Conservation (phyloP, 148 eudicot genomes). For the Selenicereus undatus region DNA sequence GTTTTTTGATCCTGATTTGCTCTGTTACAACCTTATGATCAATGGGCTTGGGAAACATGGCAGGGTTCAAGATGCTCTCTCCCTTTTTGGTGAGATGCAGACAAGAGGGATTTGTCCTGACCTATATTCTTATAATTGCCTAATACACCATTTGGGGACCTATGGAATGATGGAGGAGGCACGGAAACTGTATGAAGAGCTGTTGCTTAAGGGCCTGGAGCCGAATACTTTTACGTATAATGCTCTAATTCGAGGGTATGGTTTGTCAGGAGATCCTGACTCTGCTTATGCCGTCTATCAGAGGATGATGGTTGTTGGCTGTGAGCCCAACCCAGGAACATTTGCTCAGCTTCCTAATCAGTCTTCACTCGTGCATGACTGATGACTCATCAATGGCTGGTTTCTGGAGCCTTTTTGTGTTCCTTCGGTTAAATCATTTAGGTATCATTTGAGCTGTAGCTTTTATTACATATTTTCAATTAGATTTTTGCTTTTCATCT, state of each 20-base stretch:
- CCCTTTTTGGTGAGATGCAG: constrained; percentile 64
- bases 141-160: constrained; percentile 76
- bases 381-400: neutral
- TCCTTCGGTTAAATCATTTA: constrained; percentile 1
- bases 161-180: constrained; percentile 78
- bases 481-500: neutral
- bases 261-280: constrained; percentile 66
- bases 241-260: constrained; percentile 86
- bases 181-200: constrained; percentile 59
- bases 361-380: constrained; percentile 2
- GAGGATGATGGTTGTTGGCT: constrained; percentile 93
- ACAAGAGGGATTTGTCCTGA: constrained; percentile 58
- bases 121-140: constrained; percentile 69
- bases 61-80: constrained; percentile 57
- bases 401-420: neutral
- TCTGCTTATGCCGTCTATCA: constrained; percentile 78
- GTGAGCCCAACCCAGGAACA: constrained; percentile 76
- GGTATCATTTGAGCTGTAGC: constrained; percentile 4
- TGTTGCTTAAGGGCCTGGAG: constrained; percentile 60
- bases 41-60: constrained; percentile 76
- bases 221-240: constrained; percentile 86
- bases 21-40: constrained; percentile 82
- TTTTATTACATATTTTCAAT: neutral
- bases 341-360: constrained; percentile 90
- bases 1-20: constrained; percentile 81